Evolutionary conservation across 257 asterid genomes (phyloP).

Genomic region (Solanum megistacrolobum): DNA sequence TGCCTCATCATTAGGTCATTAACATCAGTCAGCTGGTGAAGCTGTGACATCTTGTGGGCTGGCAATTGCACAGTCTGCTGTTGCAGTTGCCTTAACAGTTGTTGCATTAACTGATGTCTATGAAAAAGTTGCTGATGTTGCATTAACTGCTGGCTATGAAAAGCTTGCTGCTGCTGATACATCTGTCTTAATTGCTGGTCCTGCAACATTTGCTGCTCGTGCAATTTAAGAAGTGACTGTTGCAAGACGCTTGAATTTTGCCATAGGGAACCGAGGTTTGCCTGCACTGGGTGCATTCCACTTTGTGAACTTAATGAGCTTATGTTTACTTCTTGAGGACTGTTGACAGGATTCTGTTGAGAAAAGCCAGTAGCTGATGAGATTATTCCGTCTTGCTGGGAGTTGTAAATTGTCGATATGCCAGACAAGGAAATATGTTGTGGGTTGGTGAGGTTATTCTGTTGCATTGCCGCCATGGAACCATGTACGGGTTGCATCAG

Average conservation of each 20-base stretch:
- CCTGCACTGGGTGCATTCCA: background rate
- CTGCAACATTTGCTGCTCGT: background rate
- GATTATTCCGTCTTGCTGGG: background rate
- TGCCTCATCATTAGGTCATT: constrained; percentile 69
- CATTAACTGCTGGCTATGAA: constrained; percentile 22
- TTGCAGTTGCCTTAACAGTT: constrained; percentile 36
- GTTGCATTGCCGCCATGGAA: no score
- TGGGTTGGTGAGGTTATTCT: no score
- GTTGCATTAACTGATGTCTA: constrained; percentile 66
- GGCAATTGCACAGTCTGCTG: constrained; percentile 44
- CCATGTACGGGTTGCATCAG: background rate
- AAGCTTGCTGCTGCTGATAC: constrained; percentile 11
- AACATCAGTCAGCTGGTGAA: constrained; percentile 57
- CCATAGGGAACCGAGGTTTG: background rate
- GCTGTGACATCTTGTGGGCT: constrained; percentile 52
- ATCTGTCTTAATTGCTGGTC: constrained; percentile 4
- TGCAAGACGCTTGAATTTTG: background rate
- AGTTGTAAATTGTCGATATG: background rate
- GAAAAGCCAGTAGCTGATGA: background rate
- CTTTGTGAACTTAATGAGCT: background rate
- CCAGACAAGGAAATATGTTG: background rate
- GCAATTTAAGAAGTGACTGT: background rate
- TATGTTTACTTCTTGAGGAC: background rate
- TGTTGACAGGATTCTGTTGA: background rate
- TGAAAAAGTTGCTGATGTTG: constrained; percentile 37